Percentiles rank a stretch among this genome's conserved stretches.
Evolutionary conservation across 176 grass and related monocot genomes (phyloP).

Genomic region (Ampelocalamus luodianensis): DNA sequence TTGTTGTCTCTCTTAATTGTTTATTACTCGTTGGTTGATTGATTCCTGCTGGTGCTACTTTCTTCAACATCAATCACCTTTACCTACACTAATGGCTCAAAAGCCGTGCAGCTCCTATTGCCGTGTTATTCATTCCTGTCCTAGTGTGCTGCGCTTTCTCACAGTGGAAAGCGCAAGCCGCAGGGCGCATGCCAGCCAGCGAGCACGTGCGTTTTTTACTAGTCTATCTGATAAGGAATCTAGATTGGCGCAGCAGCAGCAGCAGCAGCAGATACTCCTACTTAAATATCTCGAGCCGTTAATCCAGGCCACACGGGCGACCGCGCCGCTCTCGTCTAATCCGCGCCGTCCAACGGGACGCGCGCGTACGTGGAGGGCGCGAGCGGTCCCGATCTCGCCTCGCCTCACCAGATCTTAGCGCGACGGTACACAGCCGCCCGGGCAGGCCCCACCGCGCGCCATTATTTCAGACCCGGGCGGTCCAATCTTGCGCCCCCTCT

Average conservation of each 20-base stretch:
- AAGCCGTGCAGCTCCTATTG: no score
- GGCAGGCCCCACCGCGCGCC: no score
- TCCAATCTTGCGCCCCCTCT: no score
- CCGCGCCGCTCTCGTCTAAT: background rate
- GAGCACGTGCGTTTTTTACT: background rate
- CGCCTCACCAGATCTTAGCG: background rate
- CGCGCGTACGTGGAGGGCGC: background rate
- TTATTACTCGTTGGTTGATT: no score
- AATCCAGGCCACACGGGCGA: background rate
- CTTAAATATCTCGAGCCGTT: background rate
- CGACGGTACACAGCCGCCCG: background rate
- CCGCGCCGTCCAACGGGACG: background rate
- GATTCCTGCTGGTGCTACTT: no score
- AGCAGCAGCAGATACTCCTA: background rate
- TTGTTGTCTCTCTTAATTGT: no score
- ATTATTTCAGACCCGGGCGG: no score
- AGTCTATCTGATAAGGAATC: background rate
- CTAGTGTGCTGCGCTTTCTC: background rate
- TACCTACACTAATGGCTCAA: background rate
- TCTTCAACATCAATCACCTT: background rate
- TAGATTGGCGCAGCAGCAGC: background rate
- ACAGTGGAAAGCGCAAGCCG: no score
- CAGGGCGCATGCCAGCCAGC: background rate
- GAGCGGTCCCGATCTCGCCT: background rate
- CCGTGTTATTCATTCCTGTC: background rate